Base-by-base conservation (phyloP, 2,329 filamentous ascomycete genomes). In the Colletotrichum tabaci region DNA sequence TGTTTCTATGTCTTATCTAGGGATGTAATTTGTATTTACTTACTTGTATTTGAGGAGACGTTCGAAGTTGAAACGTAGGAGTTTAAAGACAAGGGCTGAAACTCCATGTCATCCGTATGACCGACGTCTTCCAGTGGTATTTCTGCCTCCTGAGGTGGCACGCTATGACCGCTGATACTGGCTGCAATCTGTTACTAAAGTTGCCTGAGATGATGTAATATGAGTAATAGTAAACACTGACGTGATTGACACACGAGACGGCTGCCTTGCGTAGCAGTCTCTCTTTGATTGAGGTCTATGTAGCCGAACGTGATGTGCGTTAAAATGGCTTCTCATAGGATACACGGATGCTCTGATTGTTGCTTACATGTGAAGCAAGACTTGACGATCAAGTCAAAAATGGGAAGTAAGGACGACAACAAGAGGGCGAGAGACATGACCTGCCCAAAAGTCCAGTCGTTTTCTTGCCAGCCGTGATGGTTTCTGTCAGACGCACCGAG, bases 381-480 rank as follows among this genome's bases (percentile, higher is more conserved):
- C 35, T 61, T 30, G 7, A 7, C 26, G 4, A 18, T 5, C 13
- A 55, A 23, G 4, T 61, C 57, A 10, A 55, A 35, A 9, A 61
- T 38, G 9, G 38, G 49, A 4, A 55, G 12, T 0, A 47, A 10
- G 9, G 49, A 30, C 2, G 23, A 44, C 10, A 40, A 49, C 3
- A 56, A 15, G 13, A 68, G 60, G 3, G 44, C 66, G 2, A 68
- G 30, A 5, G 66, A 8, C 13, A 68, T 56, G 2, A 68, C 9
- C n/a, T 68, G 66, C 1, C 60, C 60, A 38, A 68, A 64, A 0
- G 44, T 50, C 66, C 66, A 68, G 2, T 68, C 58, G 10, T 63
- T 52, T 38, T 67, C 49, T 9, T 26, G n/a, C n/a, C n/a, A n/a
- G n/a, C n/a, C n/a, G n/a, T n/a, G n/a, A n/a, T n/a, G n/a, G n/a